Base-by-base conservation (phyloP, 495 filamentous ascomycete genomes). In the Penicillium pancosmium region DNA sequence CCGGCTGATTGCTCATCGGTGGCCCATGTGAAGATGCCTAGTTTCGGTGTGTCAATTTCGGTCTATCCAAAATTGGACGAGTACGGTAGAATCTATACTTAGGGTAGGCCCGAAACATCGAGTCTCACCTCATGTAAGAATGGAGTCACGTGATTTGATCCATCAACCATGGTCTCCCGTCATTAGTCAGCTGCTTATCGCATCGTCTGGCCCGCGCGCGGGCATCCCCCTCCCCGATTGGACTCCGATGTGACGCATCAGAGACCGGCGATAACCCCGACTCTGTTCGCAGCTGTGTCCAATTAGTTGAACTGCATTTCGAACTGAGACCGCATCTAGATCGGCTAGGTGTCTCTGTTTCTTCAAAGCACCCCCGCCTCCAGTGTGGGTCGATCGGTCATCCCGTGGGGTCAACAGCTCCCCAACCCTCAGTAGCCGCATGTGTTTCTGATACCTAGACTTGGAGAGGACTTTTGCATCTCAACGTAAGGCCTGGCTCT, bases 341-440 rank as follows among this genome's bases (percentile, higher is more conserved):
- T 18, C 41, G 27, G 27, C 35, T 33, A 12, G 38, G 16, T 12
- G 19, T 40, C 6, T 18, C 50, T 49, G 56, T 21, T 16, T 50
- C 50, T 49, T 11, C 51, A 49, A 9, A 57, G 35, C 21, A 23
- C 53, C 63, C 54, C 58, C 63, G 60, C 60, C 57, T 66, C 59
- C 60, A 58, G 52, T 58, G 68, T 65, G 68, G 68, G 65, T 67
- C 59, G 15, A 59, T 46, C 50, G 66, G 62, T 64, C 56, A 15
- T 61, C 46, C 50, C 66, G 63, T 58, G 60, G 63, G 60, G 63
- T 68, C 52, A 19, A 47, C 50, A 46, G 54, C 25, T 51, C 40
- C 41, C 12, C 36, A 38, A 38, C 36, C 4, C 10, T 46, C 18
- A 13, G 23, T 25, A 15, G 25, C 50, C 52, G 51, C 51, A 54